Conservation (phyloP, 495 filamentous ascomycete genomes). For the Barbatosphaeria neglecta region DNA sequence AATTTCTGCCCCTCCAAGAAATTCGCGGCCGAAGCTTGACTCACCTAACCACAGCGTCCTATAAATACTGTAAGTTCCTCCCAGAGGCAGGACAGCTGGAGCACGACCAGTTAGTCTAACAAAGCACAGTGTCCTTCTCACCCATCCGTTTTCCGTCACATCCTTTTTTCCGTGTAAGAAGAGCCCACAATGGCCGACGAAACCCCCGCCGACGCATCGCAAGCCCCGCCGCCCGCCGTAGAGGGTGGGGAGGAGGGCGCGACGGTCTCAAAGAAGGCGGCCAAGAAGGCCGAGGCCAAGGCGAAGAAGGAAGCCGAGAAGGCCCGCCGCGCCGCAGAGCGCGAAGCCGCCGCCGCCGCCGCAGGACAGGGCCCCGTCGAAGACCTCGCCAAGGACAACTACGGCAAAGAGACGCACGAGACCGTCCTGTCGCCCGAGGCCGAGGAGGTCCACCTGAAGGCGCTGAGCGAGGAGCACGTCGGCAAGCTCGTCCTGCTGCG, state of each 20-base stretch:
- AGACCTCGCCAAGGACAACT: conserved; percentile 61
- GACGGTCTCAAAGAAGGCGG: conserved; percentile 40
- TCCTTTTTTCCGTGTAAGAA: not conserved
- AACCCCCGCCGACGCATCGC: conserved; percentile 1
- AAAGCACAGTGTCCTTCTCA: not conserved
- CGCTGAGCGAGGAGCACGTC: conserved; percentile 45
- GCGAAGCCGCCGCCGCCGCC: conserved; percentile 27
- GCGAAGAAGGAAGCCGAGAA: conserved; percentile 43
- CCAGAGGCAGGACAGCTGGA: not conserved
- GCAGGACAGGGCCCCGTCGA: conserved; percentile 43
- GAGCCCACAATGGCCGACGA: conserved; percentile 1
- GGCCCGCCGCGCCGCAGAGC: conserved; percentile 38
- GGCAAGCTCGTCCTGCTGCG: conserved; percentile 70
- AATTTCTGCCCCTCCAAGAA: not conserved
- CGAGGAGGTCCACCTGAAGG: conserved; percentile 36
- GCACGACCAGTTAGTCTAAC: not conserved
- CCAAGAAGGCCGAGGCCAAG: conserved; percentile 45
- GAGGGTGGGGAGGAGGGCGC: conserved; percentile 12
- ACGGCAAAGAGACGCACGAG: conserved; percentile 37
- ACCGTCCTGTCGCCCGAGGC: conserved; percentile 18
- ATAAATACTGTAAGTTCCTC: not conserved
- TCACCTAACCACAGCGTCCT: not conserved
- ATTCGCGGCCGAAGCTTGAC: not conserved
- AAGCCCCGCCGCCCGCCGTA: conserved; percentile 3
- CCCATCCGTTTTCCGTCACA: too few species aligned